Base-by-base conservation (phyloP, 2,329 filamentous ascomycete species). In the Rhexocercosporidium sp. region DNA sequence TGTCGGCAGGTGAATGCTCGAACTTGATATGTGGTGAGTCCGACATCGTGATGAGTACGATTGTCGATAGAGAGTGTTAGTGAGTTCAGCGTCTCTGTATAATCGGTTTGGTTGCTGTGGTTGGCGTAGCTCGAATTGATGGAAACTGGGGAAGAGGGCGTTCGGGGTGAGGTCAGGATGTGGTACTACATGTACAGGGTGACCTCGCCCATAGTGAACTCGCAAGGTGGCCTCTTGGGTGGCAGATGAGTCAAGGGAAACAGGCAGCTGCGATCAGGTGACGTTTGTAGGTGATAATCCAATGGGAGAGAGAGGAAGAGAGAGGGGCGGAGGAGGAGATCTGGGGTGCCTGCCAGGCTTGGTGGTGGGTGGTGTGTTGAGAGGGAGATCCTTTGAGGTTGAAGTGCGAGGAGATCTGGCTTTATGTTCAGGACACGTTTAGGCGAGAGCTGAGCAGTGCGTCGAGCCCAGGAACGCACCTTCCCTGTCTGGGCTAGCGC, bases 1-100 rank as follows among this genome's bases (percentile, higher is more conserved):
- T 76, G 22, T 76, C 74, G 14, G 66, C 68, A 0, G 76, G 76
- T 31, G 75, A 77, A 34, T 75, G 68, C 72, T 78, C 76, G 68
- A 74, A 77, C 66, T 78, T 78, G 63, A 78, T 67, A 7, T 74
- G 66, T 47, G 74, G 73, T 39, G 73, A 69, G 25, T 68, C 69
- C 69, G 64, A 59, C 68, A 70, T 66, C 16, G 29, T 62, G 65
- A 22, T 29, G 41, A 70, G 73, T 29, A 44, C 69, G 62, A 14
- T 49, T 62, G 31, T 53, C 8, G 25, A 29, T 44, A 25, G 25
- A 39, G 9, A 25, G 9, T 25, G 27, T 16, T 51, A n/a, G 27
- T 51, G 2, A 18, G 4, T 31, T 47, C 12, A n/a, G 31, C 29
- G 29, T 22, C n/a, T 39, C 5, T 29, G 20, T 22, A n/a, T 37